Evolutionary conservation across 2,329 filamentous ascomycete species (phyloP).

Genomic region (Akanthomyces lecanii): DNA sequence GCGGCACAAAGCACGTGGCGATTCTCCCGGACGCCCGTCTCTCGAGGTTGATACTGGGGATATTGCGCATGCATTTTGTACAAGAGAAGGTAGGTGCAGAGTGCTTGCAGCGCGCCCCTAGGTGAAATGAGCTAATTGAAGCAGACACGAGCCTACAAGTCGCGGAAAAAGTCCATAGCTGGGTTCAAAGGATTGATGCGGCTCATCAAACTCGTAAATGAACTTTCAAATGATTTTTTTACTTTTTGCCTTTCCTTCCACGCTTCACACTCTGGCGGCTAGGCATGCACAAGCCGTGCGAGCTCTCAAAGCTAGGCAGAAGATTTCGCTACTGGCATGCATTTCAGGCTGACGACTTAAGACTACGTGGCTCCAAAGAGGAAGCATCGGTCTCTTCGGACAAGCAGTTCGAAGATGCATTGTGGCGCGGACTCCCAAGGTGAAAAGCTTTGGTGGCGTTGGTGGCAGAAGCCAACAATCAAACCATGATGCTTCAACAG

Average conservation of each 20-base stretch:
- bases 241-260: background rate
- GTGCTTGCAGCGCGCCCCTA: too few species aligned
- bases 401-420: background rate
- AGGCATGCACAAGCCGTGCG: background rate
- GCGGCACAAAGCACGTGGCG: conserved; percentile 30
- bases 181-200: conserved; percentile 28
- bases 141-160: conserved; percentile 27
- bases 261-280: background rate
- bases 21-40: conserved; percentile 37
- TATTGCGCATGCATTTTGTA: conserved; percentile 59
- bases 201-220: background rate
- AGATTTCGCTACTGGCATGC: background rate
- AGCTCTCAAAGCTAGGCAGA: background rate
- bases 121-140: background rate
- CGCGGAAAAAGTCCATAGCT: conserved; percentile 28
- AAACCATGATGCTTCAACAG: background rate
- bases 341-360: background rate
- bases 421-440: background rate
- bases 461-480: background rate
- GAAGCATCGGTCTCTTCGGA: too few species aligned
- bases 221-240: background rate
- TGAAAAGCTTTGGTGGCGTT: background rate
- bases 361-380: background rate
- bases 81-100: conserved; percentile 31
- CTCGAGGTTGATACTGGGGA: conserved; percentile 52